A percentile compares a stretch with the other conserved stretches of the same genome.
phyloP scores from a whole-genome alignment of 2,329 filamentous ascomycete species.

The Anisogramma anomala region DNA sequence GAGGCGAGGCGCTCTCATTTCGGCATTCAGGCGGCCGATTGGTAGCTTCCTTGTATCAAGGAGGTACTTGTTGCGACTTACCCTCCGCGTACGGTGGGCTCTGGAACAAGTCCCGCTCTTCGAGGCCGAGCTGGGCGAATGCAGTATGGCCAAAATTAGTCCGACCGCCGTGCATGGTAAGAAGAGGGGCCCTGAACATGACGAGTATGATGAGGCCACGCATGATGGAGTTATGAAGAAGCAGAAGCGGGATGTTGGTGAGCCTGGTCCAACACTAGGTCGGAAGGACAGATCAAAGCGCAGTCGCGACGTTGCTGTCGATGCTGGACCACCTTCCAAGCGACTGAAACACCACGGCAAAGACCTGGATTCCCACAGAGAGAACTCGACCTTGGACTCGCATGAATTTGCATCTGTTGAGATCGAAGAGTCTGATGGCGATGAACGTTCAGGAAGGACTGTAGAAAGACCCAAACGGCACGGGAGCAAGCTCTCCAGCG shows the following conservation, averaged over 20 bases:
- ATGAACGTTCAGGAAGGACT: neutral
- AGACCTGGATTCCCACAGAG: neutral
- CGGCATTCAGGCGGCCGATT: conserved; percentile 15
- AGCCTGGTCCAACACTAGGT: neutral
- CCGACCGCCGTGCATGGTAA: neutral
- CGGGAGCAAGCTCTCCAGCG: neutral
- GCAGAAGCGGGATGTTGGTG: conserved; percentile 1
- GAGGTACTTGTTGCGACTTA: conserved; percentile 14
- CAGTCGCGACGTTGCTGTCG: neutral
- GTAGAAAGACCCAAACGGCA: neutral
- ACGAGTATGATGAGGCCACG: neutral
- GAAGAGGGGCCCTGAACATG: neutral
- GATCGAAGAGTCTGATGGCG: neutral
- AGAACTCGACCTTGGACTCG: neutral
- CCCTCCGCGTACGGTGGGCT: conserved; percentile 20
- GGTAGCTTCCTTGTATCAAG: conserved; percentile 9
- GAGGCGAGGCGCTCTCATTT: conserved; percentile 16
- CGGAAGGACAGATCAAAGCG: neutral
- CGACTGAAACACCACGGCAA: neutral
- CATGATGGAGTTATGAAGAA: neutral
- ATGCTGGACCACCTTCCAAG: neutral
- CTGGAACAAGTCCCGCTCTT: conserved; percentile 21
- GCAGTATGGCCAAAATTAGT: neutral
- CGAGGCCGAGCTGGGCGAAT: conserved; percentile 18
- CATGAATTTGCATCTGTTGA: neutral